These are phyloP conservation scores for Penicillium sp. DNA, from an alignment of 2,329 filamentous ascomycete genomes.

Conservation along the genomic window DNA sequence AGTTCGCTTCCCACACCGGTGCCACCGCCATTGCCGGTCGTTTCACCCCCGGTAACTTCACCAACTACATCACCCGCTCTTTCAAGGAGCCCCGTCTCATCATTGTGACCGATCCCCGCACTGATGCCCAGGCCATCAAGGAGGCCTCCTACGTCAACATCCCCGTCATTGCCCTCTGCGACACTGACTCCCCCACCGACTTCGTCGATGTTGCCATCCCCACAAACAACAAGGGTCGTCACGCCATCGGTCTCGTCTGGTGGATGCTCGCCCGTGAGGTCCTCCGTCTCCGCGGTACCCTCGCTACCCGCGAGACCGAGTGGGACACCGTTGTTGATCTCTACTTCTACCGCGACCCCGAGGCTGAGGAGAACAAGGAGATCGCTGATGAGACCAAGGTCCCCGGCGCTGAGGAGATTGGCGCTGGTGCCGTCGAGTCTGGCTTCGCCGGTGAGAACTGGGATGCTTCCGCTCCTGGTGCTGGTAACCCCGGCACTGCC, in stretches of 20 bases:
- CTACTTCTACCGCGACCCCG: constrained; percentile 99
- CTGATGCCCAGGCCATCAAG: constrained; percentile 99
- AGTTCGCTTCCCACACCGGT: constrained; percentile 98
- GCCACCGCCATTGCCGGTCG: constrained; percentile 97
- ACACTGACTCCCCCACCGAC: constrained; percentile 99
- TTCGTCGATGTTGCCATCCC: constrained; percentile 99
- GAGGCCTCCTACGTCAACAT: constrained; percentile 99
- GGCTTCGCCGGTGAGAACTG: constrained; percentile 77
- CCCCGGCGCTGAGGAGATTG: constrained; percentile 78
- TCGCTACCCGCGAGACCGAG: constrained; percentile 90
- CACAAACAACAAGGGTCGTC: constrained; percentile 99
- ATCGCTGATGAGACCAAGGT: constrained; percentile 76
- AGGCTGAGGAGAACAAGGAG: constrained; percentile 99
- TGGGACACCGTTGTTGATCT: constrained; percentile 99
- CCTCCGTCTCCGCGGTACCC: constrained; percentile 94
- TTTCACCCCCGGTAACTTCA: constrained; percentile 99
- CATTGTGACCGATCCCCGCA: constrained; percentile 98
- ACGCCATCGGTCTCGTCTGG: constrained; percentile 98
- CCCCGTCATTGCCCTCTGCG: constrained; percentile 97
- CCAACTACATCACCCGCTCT: constrained; percentile 99
- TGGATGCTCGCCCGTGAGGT: constrained; percentile 99
- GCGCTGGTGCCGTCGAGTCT: constrained; percentile 70
- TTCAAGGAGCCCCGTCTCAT: constrained; percentile 99
- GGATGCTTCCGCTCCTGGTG: constrained; percentile 67
- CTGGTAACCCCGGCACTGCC: constrained; percentile 60